A percentile compares a stretch with the other conserved stretches of the same genome.
These are phyloP conservation scores for Lagerstroemia speciosa DNA, from an alignment of 345 rosid genomes.

Conservation along the genomic window DNA sequence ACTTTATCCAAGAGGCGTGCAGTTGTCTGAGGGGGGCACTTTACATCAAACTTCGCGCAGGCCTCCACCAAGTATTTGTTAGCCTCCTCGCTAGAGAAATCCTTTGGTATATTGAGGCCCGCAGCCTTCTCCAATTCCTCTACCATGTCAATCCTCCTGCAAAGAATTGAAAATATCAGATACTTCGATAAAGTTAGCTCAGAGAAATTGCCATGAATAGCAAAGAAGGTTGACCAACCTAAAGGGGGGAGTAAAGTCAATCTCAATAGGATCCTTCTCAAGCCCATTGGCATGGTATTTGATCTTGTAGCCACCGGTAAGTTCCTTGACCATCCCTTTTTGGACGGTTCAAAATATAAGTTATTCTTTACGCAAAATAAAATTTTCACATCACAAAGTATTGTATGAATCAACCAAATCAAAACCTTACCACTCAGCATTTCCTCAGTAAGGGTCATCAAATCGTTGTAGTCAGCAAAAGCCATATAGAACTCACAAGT, in stretches of 20 bases:
- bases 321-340: slow-evolving; percentile 79
- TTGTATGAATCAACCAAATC: not conserved
- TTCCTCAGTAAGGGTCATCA: slow-evolving; percentile 81
- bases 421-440: slow-evolving; percentile 69
- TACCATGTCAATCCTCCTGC: slow-evolving; percentile 85
- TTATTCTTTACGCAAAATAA: not conserved
- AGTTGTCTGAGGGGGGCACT: slow-evolving; percentile 86
- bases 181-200: not conserved
- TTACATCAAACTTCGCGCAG: slow-evolving; percentile 63
- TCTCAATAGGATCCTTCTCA: slow-evolving; percentile 83
- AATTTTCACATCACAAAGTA: not conserved
- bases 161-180: slow-evolving; percentile 8
- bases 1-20: slow-evolving; percentile 88
- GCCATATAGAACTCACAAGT: slow-evolving; percentile 99
- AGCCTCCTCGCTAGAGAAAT: slow-evolving; percentile 72
- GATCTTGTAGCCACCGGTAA: slow-evolving; percentile 85
- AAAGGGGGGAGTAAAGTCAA: slow-evolving; percentile 94
- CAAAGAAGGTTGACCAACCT: slow-evolving; percentile 33
- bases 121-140: slow-evolving; percentile 82
- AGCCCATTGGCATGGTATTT: slow-evolving; percentile 80
- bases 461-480: slow-evolving; percentile 85
- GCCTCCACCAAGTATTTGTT: slow-evolving; percentile 66
- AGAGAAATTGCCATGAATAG: not conserved
- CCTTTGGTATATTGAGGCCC: slow-evolving; percentile 78
- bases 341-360: not conserved